These are phyloP conservation scores for Ophiocordyceps polyrhachis-furcata DNA, from an alignment of 2,329 filamentous ascomycete species.

Conservation along the genomic window DNA sequence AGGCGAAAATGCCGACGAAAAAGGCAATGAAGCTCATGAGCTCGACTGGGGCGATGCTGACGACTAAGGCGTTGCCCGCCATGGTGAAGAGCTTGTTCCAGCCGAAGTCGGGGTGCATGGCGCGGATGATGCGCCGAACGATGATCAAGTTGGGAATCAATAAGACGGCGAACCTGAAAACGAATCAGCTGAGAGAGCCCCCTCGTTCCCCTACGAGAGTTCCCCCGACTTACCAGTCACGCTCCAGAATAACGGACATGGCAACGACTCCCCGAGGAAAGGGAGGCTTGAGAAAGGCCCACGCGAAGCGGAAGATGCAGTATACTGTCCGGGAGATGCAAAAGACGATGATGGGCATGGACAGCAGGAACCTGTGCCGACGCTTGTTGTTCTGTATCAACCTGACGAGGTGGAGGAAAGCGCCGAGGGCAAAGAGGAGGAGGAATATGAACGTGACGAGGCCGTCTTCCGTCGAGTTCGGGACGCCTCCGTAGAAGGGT, in stretches of 20 bases:
- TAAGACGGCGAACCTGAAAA: conserved; percentile 13
- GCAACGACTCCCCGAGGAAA: conserved; percentile 11
- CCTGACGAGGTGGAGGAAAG: conserved; percentile 8
- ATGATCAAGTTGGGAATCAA: conserved; percentile 21
- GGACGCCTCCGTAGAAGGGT: conserved; percentile 2
- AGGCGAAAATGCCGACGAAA: conserved; percentile 8
- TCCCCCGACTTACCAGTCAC: conserved; percentile 14
- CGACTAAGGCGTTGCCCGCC: conserved; percentile 6
- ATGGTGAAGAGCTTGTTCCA: conserved; percentile 13
- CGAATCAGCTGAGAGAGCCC: not conserved
- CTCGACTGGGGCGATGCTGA: conserved; percentile 12
- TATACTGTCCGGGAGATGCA: conserved; percentile 16
- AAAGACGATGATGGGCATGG: conserved; percentile 17
- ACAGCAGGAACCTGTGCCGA: conserved; percentile 20
- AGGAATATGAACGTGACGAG: conserved; percentile 9
- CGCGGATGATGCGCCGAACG: conserved; percentile 18
- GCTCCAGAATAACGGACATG: conserved; percentile 16
- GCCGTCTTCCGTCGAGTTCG: conserved; percentile 5
- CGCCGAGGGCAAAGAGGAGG: conserved; percentile 8
- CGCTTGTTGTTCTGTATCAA: conserved; percentile 12
- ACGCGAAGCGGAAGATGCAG: conserved; percentile 17
- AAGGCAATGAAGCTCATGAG: conserved; percentile 13
- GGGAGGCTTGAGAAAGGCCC: conserved; percentile 9
- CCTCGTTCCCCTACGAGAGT: not conserved
- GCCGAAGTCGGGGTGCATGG: conserved; percentile 16